A percentile compares a stretch with the other conserved stretches of the same genome.
phyloP scores from a whole-genome alignment of 371 early-diverging fungal genomes.

The Rhizopus stolonifer region DNA sequence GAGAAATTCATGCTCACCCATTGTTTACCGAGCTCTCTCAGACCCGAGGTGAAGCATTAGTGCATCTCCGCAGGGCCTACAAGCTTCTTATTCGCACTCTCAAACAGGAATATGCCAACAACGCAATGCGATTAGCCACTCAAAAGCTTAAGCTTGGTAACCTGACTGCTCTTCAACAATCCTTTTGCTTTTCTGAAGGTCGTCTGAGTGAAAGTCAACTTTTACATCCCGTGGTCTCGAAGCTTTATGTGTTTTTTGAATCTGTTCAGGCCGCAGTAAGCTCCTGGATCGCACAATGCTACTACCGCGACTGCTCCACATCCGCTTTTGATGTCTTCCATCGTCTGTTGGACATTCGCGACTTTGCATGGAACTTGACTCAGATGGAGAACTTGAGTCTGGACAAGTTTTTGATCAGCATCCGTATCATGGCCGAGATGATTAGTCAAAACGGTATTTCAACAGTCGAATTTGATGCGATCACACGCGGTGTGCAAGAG shows the following conservation, averaged over 20 bases:
- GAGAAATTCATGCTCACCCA: constrained; percentile 26
- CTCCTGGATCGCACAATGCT: constrained; percentile 36
- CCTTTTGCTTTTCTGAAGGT: constrained; percentile 45
- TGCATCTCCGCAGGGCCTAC: constrained; percentile 26
- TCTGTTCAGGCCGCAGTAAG: constrained; percentile 29
- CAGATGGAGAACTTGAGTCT: constrained; percentile 50
- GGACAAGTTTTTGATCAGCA: constrained; percentile 56
- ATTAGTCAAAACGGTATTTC: constrained; percentile 15
- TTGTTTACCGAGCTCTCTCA: constrained; percentile 22
- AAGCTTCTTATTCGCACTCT: constrained; percentile 34
- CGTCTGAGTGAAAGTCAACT: constrained; percentile 50
- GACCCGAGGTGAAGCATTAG: constrained; percentile 9
- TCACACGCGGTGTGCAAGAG: constrained; percentile 24
- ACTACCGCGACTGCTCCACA: constrained; percentile 18
- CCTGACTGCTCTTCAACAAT: constrained; percentile 55
- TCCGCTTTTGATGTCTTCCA: constrained; percentile 37
- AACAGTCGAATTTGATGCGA: constrained; percentile 8
- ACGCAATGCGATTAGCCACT: constrained; percentile 25
- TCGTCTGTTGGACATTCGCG: constrained; percentile 57
- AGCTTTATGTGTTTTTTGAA: constrained; percentile 47
- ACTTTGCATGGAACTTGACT: constrained; percentile 59
- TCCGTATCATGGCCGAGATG: constrained; percentile 32
- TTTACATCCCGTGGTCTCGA: constrained; percentile 47
- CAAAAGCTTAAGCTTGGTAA: constrained; percentile 41
- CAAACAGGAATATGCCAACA: constrained; percentile 35